These are phyloP conservation scores for Ceratopteris richardii DNA, from an alignment of 75 land plant species.

Conservation along the genomic window DNA sequence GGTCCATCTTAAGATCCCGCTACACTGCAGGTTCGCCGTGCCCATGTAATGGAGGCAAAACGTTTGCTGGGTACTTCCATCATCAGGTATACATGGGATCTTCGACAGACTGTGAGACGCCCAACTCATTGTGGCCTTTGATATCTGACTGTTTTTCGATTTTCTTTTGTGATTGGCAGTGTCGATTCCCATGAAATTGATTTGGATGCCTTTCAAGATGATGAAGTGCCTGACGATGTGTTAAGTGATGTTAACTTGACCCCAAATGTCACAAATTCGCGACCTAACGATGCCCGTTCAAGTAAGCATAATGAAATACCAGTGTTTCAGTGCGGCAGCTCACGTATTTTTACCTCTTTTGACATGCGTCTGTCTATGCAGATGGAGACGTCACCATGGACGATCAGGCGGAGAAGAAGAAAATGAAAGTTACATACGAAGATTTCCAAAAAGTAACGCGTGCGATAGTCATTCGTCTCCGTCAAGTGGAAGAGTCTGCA, in stretches of 20 bases:
- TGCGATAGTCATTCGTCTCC: slow-evolving; percentile 84
- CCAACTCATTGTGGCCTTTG: too few species aligned
- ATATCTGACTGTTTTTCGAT: neutral
- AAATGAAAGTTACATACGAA: slow-evolving; percentile 73
- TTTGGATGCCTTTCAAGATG: slow-evolving; percentile 68
- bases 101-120: neutral
- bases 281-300: slow-evolving; percentile 12
- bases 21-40: slow-evolving; percentile 50
- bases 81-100: slow-evolving; percentile 50
- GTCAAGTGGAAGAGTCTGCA: slow-evolving; percentile 81
- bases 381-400: slow-evolving; percentile 4
- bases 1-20: neutral
- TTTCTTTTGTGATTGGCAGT: slow-evolving; percentile 36
- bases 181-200: slow-evolving; percentile 95
- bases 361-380: neutral
- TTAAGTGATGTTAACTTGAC: slow-evolving; percentile 7
- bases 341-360: too few species aligned
- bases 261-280: slow-evolving; percentile 10
- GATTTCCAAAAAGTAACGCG: slow-evolving; percentile 89
- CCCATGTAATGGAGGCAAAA: slow-evolving; percentile 78
- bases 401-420: slow-evolving; percentile 45
- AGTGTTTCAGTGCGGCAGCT: too few species aligned
- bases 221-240: slow-evolving; percentile 24
- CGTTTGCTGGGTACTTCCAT: slow-evolving; percentile 87
- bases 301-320: too few species aligned